Evolutionary conservation across 2,329 filamentous ascomycete species (phyloP), one percentile per base, ranked within the genome.

Genomic region (Podosphaera aphanis): DNA sequence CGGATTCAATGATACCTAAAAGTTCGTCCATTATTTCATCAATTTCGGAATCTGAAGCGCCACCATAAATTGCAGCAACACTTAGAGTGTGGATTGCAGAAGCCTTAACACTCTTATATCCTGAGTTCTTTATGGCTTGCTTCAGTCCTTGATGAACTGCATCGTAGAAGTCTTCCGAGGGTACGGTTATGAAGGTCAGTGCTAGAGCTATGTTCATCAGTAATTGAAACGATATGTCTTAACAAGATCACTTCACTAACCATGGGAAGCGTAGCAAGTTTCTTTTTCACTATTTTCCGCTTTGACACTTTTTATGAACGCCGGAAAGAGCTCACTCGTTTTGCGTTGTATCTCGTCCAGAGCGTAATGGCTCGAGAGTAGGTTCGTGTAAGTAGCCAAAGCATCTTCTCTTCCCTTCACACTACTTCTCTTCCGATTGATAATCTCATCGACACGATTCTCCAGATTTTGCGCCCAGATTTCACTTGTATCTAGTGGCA

Each of bases 361-460:
- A 2, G 73, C 68, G 58, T 73, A 80, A 51, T 75, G 72, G 25
- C 66, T 66, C 54, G 72, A 77, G 44, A 80, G 61, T 41, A 76
- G 66, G 46, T 72, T 67, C 44, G 67, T 67, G 57, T 76, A 80
- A 5, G 64, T 63, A 31, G 64, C 63, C 45, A 81, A 63, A 33
- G 66, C 66, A 40, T 73, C 66, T 54, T 80, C 75, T 46, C 79
- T 68, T 23, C 75, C 73, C 48, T 75, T 68, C 10, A 67, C 69
- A 49, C 69, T 79, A 58, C 73, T 78, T 51, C 75, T 69, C 64
- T 82, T 83, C 52, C 76, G 69, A 53, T 82, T 74, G 47, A 74
- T 65, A 36, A 83, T 71, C 53, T 78, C 71, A 45, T 77, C 67
- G 45, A 81, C 71, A 39, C 70, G 67, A 49, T 73, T 68, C 23